Conservation (phyloP, 331 rosid genomes). For the Spiraea crenata region DNA sequence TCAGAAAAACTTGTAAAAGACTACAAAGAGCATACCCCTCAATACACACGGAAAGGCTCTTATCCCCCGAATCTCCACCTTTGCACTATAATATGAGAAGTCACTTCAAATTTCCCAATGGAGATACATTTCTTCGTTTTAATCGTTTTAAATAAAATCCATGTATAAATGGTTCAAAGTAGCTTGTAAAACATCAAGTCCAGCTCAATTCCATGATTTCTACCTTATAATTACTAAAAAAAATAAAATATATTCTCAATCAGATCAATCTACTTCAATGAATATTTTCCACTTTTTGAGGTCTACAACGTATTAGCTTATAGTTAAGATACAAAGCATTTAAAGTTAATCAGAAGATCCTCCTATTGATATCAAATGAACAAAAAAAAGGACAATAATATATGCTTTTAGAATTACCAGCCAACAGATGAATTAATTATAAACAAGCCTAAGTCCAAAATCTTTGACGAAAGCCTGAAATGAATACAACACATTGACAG, state of each 20-base stretch:
- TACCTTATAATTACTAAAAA: neutral
- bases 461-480: neutral
- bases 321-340: neutral
- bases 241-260: neutral
- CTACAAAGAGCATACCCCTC: slow-evolving; percentile 54
- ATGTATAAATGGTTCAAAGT: neutral
- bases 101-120: neutral
- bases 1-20: slow-evolving; percentile 12
- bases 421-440: neutral
- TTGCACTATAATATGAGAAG: slow-evolving; percentile 54
- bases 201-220: slow-evolving; percentile 1
- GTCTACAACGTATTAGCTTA: neutral
- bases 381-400: neutral
- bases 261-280: neutral
- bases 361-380: neutral
- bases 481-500: neutral
- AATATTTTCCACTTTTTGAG: neutral
- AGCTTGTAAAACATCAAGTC: neutral
- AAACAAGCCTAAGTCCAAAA: slow-evolving; percentile 3
- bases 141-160: neutral
- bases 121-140: neutral
- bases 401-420: neutral
- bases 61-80: slow-evolving; percentile 68
- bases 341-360: neutral
- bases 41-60: slow-evolving; percentile 57